Evolutionary conservation across 106 monocot species (phyloP).

Genomic region (Platanthera zijinensis): DNA sequence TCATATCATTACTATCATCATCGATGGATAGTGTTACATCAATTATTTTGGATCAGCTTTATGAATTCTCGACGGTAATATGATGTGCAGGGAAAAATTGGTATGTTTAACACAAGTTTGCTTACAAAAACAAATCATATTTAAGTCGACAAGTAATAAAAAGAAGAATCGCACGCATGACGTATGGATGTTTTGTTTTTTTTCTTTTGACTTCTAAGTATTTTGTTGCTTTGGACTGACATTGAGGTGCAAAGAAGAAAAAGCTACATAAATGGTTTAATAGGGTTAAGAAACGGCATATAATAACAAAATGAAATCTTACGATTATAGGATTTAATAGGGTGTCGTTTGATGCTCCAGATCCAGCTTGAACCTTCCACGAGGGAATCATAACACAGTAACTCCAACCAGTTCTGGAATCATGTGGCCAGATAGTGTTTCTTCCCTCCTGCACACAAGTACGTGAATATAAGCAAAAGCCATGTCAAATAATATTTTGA

Average conservation of each 20-base stretch:
- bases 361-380: slow-evolving; percentile 49
- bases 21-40: no score
- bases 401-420: slow-evolving; percentile 69
- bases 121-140: background rate
- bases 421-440: slow-evolving; percentile 72
- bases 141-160: background rate
- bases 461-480: background rate
- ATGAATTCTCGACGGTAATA: background rate
- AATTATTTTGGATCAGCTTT: no score
- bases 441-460: slow-evolving; percentile 39
- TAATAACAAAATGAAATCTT: slow-evolving; percentile 16
- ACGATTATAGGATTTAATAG: slow-evolving; percentile 57
- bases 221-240: background rate
- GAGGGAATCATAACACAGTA: slow-evolving; percentile 70
- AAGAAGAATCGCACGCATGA: background rate
- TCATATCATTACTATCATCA: no score
- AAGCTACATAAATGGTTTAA: background rate
- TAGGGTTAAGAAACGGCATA: background rate
- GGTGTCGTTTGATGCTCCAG: slow-evolving; percentile 33
- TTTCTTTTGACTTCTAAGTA: background rate
- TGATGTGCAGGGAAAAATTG: background rate
- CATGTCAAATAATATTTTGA: background rate
- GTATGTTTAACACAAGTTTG: background rate
- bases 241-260: background rate
- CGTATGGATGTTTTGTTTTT: background rate